Evolutionary conservation across 371 early-diverging fungal genomes (phyloP).

Genomic region (Mortierella sp.): DNA sequence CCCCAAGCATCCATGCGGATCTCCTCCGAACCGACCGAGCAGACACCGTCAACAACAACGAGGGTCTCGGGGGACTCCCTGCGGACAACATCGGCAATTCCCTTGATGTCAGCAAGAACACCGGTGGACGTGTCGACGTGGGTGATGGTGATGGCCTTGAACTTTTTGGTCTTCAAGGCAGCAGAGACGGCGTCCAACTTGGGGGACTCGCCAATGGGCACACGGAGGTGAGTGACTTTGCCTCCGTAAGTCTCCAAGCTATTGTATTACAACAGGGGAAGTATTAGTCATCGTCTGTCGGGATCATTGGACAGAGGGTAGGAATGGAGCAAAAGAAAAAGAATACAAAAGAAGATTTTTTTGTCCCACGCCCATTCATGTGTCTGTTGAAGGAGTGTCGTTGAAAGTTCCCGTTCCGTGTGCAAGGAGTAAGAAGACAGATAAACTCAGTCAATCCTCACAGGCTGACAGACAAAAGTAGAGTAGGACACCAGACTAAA

Average conservation of each 20-base stretch:
- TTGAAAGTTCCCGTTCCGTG: constrained; percentile 9
- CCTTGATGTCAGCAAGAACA: constrained; percentile 88
- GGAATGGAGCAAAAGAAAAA: background rate
- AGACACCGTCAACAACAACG: constrained; percentile 96
- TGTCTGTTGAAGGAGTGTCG: background rate
- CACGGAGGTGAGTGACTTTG: constrained; percentile 82
- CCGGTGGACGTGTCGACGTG: constrained; percentile 98
- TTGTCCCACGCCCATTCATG: constrained; percentile 11
- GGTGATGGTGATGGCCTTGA: constrained; percentile 92
- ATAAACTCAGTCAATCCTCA: background rate
- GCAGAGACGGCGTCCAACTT: constrained; percentile 71
- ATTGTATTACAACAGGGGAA: background rate
- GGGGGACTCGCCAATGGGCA: constrained; percentile 76
- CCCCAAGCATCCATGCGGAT: constrained; percentile 95
- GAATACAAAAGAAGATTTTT: background rate
- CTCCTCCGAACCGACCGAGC: constrained; percentile 95
- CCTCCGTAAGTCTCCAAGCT: constrained; percentile 92
- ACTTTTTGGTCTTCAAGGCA: constrained; percentile 69
- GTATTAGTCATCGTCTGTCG: constrained; percentile 1
- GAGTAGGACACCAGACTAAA: background rate
- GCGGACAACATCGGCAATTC: constrained; percentile 81
- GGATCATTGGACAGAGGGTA: background rate
- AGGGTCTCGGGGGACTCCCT: constrained; percentile 89
- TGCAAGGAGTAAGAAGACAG: too few species aligned
- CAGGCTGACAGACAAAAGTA: background rate